A percentile compares a stretch with the other conserved stretches of the same genome.
Conservation (phyloP, 352 stramenopile genomes). For the Phytophthora aleatoria region DNA sequence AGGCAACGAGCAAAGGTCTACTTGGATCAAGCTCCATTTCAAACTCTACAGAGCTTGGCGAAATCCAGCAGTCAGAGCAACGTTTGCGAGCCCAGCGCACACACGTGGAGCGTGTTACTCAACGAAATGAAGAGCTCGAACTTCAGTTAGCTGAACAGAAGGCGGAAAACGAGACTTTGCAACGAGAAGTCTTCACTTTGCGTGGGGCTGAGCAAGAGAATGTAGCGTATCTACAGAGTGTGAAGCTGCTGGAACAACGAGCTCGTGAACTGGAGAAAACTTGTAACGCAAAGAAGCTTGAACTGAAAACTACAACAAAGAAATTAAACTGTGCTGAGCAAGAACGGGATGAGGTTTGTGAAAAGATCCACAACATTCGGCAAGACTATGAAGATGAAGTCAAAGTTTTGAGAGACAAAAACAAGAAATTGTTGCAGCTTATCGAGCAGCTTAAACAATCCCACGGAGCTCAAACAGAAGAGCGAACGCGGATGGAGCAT, state of each 20-base stretch:
- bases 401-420: constrained; percentile 24
- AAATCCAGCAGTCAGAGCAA: constrained; percentile 65
- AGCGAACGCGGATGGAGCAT: constrained; percentile 24
- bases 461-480: constrained; percentile 32
- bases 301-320: constrained; percentile 28
- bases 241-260: constrained; percentile 61
- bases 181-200: constrained; percentile 40
- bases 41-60: constrained; percentile 29
- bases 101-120: constrained; percentile 56
- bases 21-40: constrained; percentile 15
- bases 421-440: constrained; percentile 32
- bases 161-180: constrained; percentile 53
- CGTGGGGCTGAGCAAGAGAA: constrained; percentile 61
- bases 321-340: constrained; percentile 32
- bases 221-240: constrained; percentile 52
- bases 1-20: constrained; percentile 1
- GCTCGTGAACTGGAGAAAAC: constrained; percentile 45
- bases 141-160: constrained; percentile 32
- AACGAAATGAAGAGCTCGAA: constrained; percentile 51
- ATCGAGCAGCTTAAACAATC: constrained; percentile 46
- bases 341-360: constrained; percentile 42
- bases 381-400: constrained; percentile 41
- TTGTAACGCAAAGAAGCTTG: constrained; percentile 35
- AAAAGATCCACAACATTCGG: constrained; percentile 34
- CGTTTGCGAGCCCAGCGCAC: constrained; percentile 53